Percentiles rank a stretch among this genome's conserved stretches.
phyloP scores from a whole-genome alignment of 2,329 filamentous ascomycete genomes.

The Penicillium sp. region DNA sequence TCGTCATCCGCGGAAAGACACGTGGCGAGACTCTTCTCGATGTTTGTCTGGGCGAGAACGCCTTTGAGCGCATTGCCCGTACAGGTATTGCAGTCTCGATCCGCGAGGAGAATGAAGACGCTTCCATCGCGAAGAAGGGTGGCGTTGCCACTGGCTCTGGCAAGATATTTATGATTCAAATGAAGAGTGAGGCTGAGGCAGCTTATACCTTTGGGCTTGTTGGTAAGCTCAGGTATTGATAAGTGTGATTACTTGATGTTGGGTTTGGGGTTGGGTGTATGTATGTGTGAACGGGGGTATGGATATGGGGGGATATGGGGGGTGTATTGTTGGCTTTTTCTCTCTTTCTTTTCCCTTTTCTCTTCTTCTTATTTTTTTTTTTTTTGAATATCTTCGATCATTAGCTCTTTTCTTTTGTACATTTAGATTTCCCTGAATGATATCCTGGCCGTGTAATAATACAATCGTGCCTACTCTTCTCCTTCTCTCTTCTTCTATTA shows the following conservation, averaged over 20 bases:
- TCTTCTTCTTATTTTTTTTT: neutral
- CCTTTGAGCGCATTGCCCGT: conserved; percentile 78
- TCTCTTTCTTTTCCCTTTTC: neutral
- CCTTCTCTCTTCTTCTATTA: no score
- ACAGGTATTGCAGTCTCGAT: conserved; percentile 87
- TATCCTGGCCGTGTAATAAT: conserved; percentile 7
- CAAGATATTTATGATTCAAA: conserved; percentile 66
- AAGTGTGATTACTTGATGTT: neutral
- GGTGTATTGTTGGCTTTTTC: conserved; percentile 11
- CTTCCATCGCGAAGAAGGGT: conserved; percentile 55
- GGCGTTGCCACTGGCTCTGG: conserved; percentile 60
- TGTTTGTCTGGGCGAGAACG: conserved; percentile 78
- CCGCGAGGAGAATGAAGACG: conserved; percentile 72
- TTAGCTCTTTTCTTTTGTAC: conserved; percentile 20
- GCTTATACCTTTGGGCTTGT: conserved; percentile 57
- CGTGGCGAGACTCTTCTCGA: conserved; percentile 70
- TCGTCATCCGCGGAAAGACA: conserved; percentile 73
- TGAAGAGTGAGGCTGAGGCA: conserved; percentile 55
- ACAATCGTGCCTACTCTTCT: neutral
- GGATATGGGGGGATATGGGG: conserved; percentile 1
- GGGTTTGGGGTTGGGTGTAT: neutral
- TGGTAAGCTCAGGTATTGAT: conserved; percentile 52
- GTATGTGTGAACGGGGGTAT: neutral
- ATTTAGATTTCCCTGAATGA: conserved; percentile 12
- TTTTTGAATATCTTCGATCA: conserved; percentile 15